phyloP scores from a whole-genome alignment of 768 basidiomycete species.

The Podaxis sp. region DNA sequence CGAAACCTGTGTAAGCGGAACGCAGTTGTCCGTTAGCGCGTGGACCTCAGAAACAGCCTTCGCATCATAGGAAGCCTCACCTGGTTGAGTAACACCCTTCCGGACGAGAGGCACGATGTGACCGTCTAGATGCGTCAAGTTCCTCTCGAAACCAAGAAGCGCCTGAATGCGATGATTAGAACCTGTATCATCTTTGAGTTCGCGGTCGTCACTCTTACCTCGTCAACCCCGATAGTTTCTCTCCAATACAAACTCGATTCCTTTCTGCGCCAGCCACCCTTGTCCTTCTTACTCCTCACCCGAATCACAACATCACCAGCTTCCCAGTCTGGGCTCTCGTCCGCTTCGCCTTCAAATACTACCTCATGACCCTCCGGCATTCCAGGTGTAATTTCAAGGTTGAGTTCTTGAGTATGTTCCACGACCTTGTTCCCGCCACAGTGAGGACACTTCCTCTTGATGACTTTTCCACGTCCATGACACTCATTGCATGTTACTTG shows the following conservation, averaged over 20 bases:
- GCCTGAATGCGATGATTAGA: slow-evolving; percentile 50
- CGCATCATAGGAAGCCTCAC: slow-evolving; percentile 33
- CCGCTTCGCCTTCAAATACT: slow-evolving; percentile 94
- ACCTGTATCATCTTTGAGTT: not conserved
- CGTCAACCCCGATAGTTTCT: slow-evolving; percentile 87
- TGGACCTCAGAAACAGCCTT: not conserved
- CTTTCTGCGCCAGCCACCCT: slow-evolving; percentile 85
- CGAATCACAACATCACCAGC: slow-evolving; percentile 90
- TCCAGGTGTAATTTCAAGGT: slow-evolving; percentile 81
- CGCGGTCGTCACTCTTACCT: slow-evolving; percentile 46
- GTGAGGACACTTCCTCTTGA: slow-evolving; percentile 76
- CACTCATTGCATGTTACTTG: slow-evolving; percentile 85
- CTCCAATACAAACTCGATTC: slow-evolving; percentile 90
- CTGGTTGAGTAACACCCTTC: slow-evolving; percentile 88
- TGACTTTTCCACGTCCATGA: slow-evolving; percentile 76
- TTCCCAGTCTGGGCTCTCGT: slow-evolving; percentile 96
- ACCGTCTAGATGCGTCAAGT: slow-evolving; percentile 91
- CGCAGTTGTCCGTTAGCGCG: not conserved
- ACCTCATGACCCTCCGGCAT: slow-evolving; percentile 94
- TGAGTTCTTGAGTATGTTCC: slow-evolving; percentile 77
- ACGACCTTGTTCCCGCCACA: slow-evolving; percentile 82
- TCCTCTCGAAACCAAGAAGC: slow-evolving; percentile 92
- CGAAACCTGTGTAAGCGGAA: slow-evolving; percentile 55
- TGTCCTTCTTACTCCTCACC: slow-evolving; percentile 73
- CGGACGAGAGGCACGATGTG: slow-evolving; percentile 69